phyloP scores from a whole-genome alignment of 78 protist species.

The Protostelium mycophagum region DNA sequence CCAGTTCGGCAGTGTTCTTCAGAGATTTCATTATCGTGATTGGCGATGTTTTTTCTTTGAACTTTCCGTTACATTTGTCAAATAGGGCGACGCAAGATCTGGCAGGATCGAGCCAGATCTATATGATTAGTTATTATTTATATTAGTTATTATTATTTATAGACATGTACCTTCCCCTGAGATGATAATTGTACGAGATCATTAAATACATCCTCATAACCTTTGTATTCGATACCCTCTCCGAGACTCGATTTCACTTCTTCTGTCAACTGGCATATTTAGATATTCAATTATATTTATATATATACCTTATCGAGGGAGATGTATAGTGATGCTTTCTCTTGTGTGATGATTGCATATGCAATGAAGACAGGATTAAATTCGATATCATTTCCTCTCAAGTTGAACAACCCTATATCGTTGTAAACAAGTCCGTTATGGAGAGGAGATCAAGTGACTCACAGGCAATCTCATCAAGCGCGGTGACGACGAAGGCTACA shows the following conservation, averaged over 20 bases:
- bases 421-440: neutral
- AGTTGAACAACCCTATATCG: slow-evolving; percentile 67
- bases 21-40: slow-evolving; percentile 51
- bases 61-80: neutral
- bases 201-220: slow-evolving; percentile 12
- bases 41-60: slow-evolving; percentile 48
- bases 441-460: slow-evolving; percentile 3
- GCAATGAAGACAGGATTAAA: slow-evolving; percentile 68
- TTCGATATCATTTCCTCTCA: slow-evolving; percentile 68
- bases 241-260: slow-evolving; percentile 12
- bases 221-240: neutral
- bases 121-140: no score
- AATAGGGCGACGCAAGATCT: slow-evolving; percentile 42
- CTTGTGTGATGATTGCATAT: slow-evolving; percentile 37
- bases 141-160: no score
- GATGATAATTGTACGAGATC: neutral
- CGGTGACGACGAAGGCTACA: slow-evolving; percentile 51
- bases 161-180: neutral
- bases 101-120: slow-evolving; percentile 47
- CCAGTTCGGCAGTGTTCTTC: slow-evolving; percentile 80
- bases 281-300: neutral
- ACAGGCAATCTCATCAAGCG: slow-evolving; percentile 80
- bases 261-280: neutral
- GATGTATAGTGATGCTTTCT: neutral
- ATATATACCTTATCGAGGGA: neutral